Evolutionary conservation across 306 rosid species (phyloP).

Genomic region (Dicorynia guianensis): DNA sequence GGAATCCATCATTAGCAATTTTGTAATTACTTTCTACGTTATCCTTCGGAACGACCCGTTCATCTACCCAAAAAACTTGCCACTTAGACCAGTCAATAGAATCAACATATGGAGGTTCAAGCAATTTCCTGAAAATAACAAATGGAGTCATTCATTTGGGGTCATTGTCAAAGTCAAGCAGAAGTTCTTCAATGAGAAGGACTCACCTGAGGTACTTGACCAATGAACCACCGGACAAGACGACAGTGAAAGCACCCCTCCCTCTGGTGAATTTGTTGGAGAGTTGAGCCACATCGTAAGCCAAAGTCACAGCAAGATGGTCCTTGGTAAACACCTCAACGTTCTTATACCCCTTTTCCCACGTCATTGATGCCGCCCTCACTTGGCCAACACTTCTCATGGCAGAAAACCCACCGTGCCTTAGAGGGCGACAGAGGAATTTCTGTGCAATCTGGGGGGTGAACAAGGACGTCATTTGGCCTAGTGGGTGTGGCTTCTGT

Average conservation of each 20-base stretch:
- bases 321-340: conserved; percentile 64
- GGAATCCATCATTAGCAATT: conserved; percentile 65
- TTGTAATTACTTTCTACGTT: conserved; percentile 71
- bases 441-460: neutral
- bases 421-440: neutral
- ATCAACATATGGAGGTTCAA: conserved; percentile 53
- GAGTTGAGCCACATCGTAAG: conserved; percentile 65
- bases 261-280: conserved; percentile 56
- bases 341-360: conserved; percentile 46
- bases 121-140: conserved; percentile 54
- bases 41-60: conserved; percentile 70
- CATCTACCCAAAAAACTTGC: conserved; percentile 75
- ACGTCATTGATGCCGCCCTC: conserved; percentile 46
- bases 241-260: conserved; percentile 69
- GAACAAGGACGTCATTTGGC: conserved; percentile 4
- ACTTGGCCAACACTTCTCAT: conserved; percentile 16
- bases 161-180: too few species aligned
- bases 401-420: neutral
- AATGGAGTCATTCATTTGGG: too few species aligned
- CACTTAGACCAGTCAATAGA: conserved; percentile 66
- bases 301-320: conserved; percentile 57
- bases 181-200: neutral
- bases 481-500: neutral
- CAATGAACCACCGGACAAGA: conserved; percentile 72
- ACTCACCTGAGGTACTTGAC: conserved; percentile 63